Conservation (phyloP, 495 filamentous ascomycete genomes). For the Penicillium taxi region DNA sequence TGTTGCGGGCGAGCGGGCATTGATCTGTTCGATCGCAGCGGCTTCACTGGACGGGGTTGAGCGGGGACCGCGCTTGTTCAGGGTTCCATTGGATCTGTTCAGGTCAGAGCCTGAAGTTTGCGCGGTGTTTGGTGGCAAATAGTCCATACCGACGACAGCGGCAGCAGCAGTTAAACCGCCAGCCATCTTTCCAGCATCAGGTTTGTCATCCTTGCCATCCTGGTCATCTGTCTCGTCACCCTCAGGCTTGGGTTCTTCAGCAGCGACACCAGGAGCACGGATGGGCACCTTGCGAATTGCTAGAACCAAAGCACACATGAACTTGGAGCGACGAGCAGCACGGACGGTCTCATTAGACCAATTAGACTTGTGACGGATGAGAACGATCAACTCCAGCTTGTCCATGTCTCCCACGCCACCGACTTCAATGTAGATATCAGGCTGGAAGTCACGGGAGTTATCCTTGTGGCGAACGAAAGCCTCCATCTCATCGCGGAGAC, state of each 20-base stretch:
- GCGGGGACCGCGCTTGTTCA: slow-evolving; percentile 27
- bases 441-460: slow-evolving; percentile 86
- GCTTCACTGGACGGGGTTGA: slow-evolving; percentile 28
- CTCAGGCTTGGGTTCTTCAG: slow-evolving; percentile 54
- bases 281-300: slow-evolving; percentile 84
- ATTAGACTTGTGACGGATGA: slow-evolving; percentile 89
- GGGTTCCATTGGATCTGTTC: slow-evolving; percentile 19
- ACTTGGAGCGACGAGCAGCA: slow-evolving; percentile 78
- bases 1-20: slow-evolving; percentile 33
- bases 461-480: slow-evolving; percentile 76
- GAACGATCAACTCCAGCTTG: slow-evolving; percentile 73
- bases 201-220: slow-evolving; percentile 39
- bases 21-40: slow-evolving; percentile 36
- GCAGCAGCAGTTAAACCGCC: slow-evolving; percentile 7
- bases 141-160: slow-evolving; percentile 6
- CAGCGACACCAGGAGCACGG: slow-evolving; percentile 67
- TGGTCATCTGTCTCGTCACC: slow-evolving; percentile 51
- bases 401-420: slow-evolving; percentile 77
- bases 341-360: slow-evolving; percentile 90
- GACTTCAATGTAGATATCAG: slow-evolving; percentile 70
- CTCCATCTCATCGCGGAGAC: slow-evolving; percentile 72
- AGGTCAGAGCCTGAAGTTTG: slow-evolving; percentile 32
- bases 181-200: slow-evolving; percentile 5
- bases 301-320: slow-evolving; percentile 88
- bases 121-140: slow-evolving; percentile 13